Percentiles rank a stretch among this genome's conserved stretches.
Evolutionary conservation across 345 rosid species (phyloP).

Genomic region (Pistacia vera): DNA sequence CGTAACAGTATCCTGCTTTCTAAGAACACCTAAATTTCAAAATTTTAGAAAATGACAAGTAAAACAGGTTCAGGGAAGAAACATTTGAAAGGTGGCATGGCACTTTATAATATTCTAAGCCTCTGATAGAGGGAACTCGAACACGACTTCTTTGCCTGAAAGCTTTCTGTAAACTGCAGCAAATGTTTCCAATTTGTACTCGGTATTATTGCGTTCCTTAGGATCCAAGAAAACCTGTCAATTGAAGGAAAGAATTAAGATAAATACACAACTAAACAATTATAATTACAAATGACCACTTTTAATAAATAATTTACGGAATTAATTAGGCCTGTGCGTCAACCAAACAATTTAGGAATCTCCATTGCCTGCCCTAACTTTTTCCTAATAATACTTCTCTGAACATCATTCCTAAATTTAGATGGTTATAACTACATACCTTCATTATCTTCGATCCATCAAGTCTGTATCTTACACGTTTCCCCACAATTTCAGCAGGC

Average conservation of each 20-base stretch:
- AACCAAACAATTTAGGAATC: not conserved
- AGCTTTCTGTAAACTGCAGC: conserved; percentile 84
- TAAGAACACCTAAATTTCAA: conserved; percentile 24
- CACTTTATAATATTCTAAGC: conserved; percentile 31
- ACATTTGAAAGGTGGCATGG: conserved; percentile 10
- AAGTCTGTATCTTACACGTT: conserved; percentile 67
- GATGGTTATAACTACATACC: conserved; percentile 33
- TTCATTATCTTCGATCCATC: conserved; percentile 90
- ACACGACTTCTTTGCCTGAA: conserved; percentile 77
- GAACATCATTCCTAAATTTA: not conserved
- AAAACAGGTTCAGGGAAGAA: not conserved
- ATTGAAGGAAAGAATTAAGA: not conserved
- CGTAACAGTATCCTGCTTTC: conserved; percentile 7
- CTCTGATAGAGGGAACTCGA: conserved; percentile 70
- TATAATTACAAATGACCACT: not conserved
- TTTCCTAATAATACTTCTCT: not conserved
- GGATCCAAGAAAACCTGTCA: conserved; percentile 78
- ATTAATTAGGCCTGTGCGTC: not conserved
- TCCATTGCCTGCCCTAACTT: not conserved
- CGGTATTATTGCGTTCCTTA: conserved; percentile 77
- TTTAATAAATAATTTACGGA: not conserved
- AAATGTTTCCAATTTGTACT: conserved; percentile 79
- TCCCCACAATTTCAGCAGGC: conserved; percentile 97
- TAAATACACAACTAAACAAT: not conserved
- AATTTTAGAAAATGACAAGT: conserved; percentile 19